Evolutionary conservation across 169 alveolate genomes (phyloP), one percentile per base, ranked within the genome.

Genomic region (Plasmodium adleri): DNA sequence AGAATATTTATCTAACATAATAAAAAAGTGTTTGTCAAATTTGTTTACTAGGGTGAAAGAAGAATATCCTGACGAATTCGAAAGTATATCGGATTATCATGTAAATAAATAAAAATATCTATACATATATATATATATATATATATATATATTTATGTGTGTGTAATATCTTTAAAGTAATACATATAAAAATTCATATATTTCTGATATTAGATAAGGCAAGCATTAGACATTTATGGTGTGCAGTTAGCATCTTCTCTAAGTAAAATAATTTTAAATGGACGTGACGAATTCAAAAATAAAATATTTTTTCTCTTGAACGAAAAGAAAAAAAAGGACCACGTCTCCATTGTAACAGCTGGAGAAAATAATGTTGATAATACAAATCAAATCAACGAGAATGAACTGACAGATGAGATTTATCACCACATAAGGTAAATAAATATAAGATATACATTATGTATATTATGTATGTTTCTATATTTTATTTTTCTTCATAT

Each of bases 241-340:
- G 71, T 50, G 15, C 92, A 86, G 56, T 64, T 86, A 50, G 92
- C 92, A 45, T 71, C 92, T n/a, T 86, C 92, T 17, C 47, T 86
- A 66, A 86, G 92, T 56, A 86, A 72, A 86, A 86, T 86, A 64
- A 86, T 86, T 71, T 72, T 86, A 66, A 70, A 86, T 52, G 92
- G 92, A 7, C 26, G 87, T 47, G 68, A 70, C 15, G 92, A 86
- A 50, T 86, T 86, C 72, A 70, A 86, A 52, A 86, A 86, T 86
- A 86, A 86, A 66, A 67, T 86, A 15, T 39, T 86, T 72, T 86
- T 71, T 72, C 24, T 86, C 49, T 26, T 86, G 10, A 86, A 86
- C 63, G 92, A 86, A 32, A 86, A 72, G 20, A 86, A 66, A 45
- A 85, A 85, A 39, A 60, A 78, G 52, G 15, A 56, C 7, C 45